These are phyloP conservation scores for Pseudomassariella vexata DNA, from an alignment of 2,329 filamentous ascomycete genomes.

Conservation along the genomic window DNA sequence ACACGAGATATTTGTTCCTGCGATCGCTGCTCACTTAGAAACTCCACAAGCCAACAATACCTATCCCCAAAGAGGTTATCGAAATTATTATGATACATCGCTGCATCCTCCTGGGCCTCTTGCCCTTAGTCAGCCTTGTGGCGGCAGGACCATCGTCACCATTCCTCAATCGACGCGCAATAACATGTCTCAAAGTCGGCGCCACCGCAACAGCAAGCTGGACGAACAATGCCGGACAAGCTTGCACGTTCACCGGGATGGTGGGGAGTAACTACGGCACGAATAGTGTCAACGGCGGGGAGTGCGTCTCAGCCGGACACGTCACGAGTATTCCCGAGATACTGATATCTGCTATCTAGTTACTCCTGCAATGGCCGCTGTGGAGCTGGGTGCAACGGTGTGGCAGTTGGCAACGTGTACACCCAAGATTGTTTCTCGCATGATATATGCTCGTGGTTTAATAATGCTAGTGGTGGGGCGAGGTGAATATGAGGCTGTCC, in stretches of 20 bases:
- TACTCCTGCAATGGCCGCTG: conserved; percentile 45
- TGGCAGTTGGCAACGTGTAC: conserved; percentile 38
- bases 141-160: conserved; percentile 8
- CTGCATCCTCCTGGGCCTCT: conserved; percentile 9
- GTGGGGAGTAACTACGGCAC: conserved; percentile 44
- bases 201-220: conserved; percentile 37
- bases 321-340: neutral
- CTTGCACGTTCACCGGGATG: conserved; percentile 35
- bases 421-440: conserved; percentile 46
- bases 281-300: conserved; percentile 31
- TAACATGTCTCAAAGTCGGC: conserved; percentile 33
- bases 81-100: no score
- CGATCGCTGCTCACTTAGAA: no score
- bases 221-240: conserved; percentile 35
- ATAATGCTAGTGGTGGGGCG: conserved; percentile 38
- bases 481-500: conserved; percentile 23
- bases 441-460: conserved; percentile 45
- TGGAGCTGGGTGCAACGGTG: conserved; percentile 37
- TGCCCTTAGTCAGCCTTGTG: conserved; percentile 8
- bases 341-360: conserved; percentile 18
- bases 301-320: conserved; percentile 31
- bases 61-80: no score
- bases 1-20: no score
- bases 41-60: no score
- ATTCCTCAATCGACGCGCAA: conserved; percentile 16